Conservation (phyloP, 169 alveolate species). For the Hepatocystis sp. region DNA sequence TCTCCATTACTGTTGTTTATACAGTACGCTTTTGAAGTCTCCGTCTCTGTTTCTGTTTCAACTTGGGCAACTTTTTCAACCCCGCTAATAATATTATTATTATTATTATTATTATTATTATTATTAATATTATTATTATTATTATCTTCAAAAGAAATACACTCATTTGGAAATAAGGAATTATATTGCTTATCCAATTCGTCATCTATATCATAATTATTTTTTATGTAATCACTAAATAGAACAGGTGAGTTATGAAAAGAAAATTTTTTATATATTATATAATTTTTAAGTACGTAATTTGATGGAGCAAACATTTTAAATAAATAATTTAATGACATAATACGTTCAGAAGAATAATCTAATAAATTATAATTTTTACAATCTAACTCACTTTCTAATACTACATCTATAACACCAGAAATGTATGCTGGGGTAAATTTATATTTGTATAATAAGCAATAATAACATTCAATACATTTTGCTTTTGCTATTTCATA, state of each 20-base stretch:
- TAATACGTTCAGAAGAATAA: conserved; percentile 38
- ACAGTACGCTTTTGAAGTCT: too few relatives aligned
- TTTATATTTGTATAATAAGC: conserved; percentile 25
- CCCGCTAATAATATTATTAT: not conserved
- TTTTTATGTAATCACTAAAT: too few relatives aligned
- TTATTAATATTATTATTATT: too few relatives aligned
- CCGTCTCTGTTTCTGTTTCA: too few relatives aligned
- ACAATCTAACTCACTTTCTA: conserved; percentile 54
- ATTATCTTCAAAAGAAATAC: conserved; percentile 4
- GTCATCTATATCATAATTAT: not conserved
- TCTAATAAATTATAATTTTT: conserved; percentile 47
- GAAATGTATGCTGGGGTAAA: conserved; percentile 48
- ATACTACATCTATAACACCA: conserved; percentile 47
- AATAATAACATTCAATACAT: conserved; percentile 62
- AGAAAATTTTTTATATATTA: conserved; percentile 27
- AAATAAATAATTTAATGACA: conserved; percentile 48
- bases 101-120: too few relatives aligned
- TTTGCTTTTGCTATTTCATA: conserved; percentile 38
- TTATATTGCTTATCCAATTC: conserved; percentile 1
- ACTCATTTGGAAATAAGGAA: conserved; percentile 27
- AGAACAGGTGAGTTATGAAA: too few relatives aligned
- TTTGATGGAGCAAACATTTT: conserved; percentile 57
- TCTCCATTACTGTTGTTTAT: too few relatives aligned
- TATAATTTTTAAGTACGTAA: conserved; percentile 32
- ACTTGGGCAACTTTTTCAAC: not conserved